Base-by-base conservation (phyloP, 768 basidiomycete species). In the Psilocybe cubensis region DNA sequence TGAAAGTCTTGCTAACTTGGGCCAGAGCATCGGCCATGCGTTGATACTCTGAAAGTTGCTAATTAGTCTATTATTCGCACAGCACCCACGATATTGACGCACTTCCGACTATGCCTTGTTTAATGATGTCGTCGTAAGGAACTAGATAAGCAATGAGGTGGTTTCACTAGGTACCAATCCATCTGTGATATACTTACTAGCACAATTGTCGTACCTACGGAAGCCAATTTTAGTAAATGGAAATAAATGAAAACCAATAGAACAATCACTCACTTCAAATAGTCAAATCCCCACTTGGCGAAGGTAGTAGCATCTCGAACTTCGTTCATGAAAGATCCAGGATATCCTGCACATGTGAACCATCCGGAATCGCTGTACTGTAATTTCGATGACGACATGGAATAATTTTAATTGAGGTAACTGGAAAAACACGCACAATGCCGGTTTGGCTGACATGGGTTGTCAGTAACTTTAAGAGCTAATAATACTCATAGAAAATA, bases 261-360 rank as follows among this genome's bases (percentile, higher is more conserved):
- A 35, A 44, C 3, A 41, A 28, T 27, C 23, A 49, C 79, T 43
- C 50, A 86, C 86, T 88, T 88, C 42, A 88, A 73, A 61, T 84
- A 84, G 68, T 88, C 83, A 53, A 88, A 86, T 6, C 85, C 85
- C 87, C 87, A 88, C 29, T 83, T 76, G 44, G 80, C 78, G 70
- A 87, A 88, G 3, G 79, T 72, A 59, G 76, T 78, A 3, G 75
- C 75, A 63, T 88, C 86, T 23, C 83, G 79, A 23, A 69, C 57
- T 70, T 88, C 87, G 57, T 87, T 84, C 64, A 75, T 71, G 70
- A 77, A 87, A 1, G 85, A 87, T 18, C 86, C 87, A 42, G 87
- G 87, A 64, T 85, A 88, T 7, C 83, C 72, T 11, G 79, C 80
- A 56, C 87, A 88, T n/a, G 87, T 88, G 61, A 78, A 83, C 85